Evolutionary conservation across 768 basidiomycete species (phyloP), one percentile per base, ranked within the genome.

Genomic region (Lactarius tabidus): DNA sequence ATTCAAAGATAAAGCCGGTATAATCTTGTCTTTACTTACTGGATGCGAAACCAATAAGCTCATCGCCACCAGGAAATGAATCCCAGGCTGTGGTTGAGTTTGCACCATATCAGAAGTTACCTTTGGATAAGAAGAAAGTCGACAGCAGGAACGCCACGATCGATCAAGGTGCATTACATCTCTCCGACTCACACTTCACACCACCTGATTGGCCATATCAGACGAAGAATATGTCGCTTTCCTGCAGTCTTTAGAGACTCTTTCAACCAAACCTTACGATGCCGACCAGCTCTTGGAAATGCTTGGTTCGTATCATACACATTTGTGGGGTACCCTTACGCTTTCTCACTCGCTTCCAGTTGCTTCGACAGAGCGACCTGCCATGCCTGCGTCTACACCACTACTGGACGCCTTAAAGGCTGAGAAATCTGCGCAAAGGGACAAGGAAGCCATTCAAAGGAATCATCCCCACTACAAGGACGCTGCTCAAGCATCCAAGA

Each of bases 381-480:
- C 83, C 1, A 80, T 78, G 52, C 90, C 91, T 2, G 95, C 88
- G 68, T 89, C 90, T 0, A 97, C 96, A 0, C 96, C 96, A 0
- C 84, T 98, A 26, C 85, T 99, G 55, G 95, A 96, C 72, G 93
- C 95, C 1, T 86, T 98, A 67, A 92, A 93, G 69, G 90, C 91
- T 0, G 89, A 93, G 74, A 90, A 88, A 72, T 81, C 75, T 36
- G 78, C 78, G 0, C 83, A 85, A 70, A 87, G 83, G 70, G 91
- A 90, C 73, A 91, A 86, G 71, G 87, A 88, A 70, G 77, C 84
- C 33, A 90, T 88, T 63, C 77, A 86, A 36, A 84, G 88, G 43
- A 89, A 85, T 62, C 89, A 91, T 43, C 82, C 84, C 0, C 90
- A 89, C 72, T 88, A 89, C 76, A 87, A 86, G 72, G 85, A 85